Conservation (phyloP, 2,329 filamentous ascomycete species). For the Pseudogymnoascus sp. region DNA sequence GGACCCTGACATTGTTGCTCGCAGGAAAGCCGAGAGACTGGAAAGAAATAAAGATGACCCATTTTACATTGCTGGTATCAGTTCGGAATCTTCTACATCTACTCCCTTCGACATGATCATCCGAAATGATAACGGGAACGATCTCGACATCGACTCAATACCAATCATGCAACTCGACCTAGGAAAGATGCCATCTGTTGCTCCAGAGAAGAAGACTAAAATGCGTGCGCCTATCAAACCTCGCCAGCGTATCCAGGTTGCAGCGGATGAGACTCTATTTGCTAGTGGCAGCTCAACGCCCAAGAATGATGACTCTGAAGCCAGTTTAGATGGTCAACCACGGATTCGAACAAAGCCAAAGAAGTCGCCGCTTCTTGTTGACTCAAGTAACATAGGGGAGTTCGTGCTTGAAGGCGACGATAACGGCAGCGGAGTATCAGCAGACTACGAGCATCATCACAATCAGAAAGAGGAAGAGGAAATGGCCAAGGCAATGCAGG, state of each 20-base stretch:
- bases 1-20: slow-evolving; percentile 65
- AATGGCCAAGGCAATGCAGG: slow-evolving; percentile 79
- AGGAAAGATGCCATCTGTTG: slow-evolving; percentile 38
- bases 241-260: slow-evolving; percentile 57
- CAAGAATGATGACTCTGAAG: slow-evolving; percentile 46
- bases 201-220: slow-evolving; percentile 21
- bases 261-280: slow-evolving; percentile 64
- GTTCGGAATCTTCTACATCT: slow-evolving; percentile 50
- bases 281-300: slow-evolving; percentile 42
- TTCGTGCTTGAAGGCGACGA: slow-evolving; percentile 57
- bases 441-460: slow-evolving; percentile 49
- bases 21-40: slow-evolving; percentile 64
- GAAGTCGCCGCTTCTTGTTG: slow-evolving; percentile 70
- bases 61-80: slow-evolving; percentile 69
- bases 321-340: slow-evolving; percentile 38
- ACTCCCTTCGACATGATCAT: slow-evolving; percentile 75
- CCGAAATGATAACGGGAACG: slow-evolving; percentile 62
- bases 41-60: slow-evolving; percentile 89
- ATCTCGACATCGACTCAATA: slow-evolving; percentile 87
- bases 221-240: slow-evolving; percentile 34
- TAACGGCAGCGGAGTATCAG: slow-evolving; percentile 26
- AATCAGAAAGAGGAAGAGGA: slow-evolving; percentile 73
- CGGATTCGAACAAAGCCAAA: slow-evolving; percentile 44
- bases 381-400: slow-evolving; percentile 71
- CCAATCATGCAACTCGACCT: slow-evolving; percentile 91